Evolutionary conservation across 495 filamentous ascomycete genomes (phyloP).

Genomic region (Corynascus novoguineensis): DNA sequence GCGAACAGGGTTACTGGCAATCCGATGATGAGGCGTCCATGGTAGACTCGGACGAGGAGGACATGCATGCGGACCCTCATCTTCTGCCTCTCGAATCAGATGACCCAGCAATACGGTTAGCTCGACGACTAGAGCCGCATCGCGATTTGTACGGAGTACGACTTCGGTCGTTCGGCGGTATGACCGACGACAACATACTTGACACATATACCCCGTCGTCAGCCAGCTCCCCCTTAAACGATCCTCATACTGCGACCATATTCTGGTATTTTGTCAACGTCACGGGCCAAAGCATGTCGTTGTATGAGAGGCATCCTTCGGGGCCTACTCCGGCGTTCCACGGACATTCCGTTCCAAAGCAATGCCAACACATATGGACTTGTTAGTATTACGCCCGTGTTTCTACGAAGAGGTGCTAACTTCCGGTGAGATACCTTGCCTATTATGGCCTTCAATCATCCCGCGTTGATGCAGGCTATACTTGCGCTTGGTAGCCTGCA

Average conservation of each 20-base stretch:
- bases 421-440: constrained; percentile 61
- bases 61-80: constrained; percentile 24
- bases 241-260: constrained; percentile 74
- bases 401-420: constrained; percentile 2
- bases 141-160: constrained; percentile 34
- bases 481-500: constrained; percentile 84
- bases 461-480: constrained; percentile 83
- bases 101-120: constrained; percentile 37
- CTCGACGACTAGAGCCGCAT: constrained; percentile 28
- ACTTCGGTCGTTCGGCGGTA: constrained; percentile 40
- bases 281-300: constrained; percentile 78
- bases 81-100: constrained; percentile 31
- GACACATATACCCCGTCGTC: constrained; percentile 70
- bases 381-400: constrained; percentile 33
- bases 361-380: constrained; percentile 78
- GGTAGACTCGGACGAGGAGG: constrained; percentile 52
- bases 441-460: constrained; percentile 75
- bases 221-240: constrained; percentile 72
- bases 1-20: constrained; percentile 37
- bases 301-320: constrained; percentile 78
- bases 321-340: constrained; percentile 70
- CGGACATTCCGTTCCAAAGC: constrained; percentile 56
- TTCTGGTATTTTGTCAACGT: constrained; percentile 92
- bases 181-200: constrained; percentile 55
- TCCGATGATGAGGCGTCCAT: constrained; percentile 65